Evolutionary conservation across 257 asterid genomes (phyloP), one percentile per base, ranked within the genome.

Genomic region (Gynochthodes officinalis): DNA sequence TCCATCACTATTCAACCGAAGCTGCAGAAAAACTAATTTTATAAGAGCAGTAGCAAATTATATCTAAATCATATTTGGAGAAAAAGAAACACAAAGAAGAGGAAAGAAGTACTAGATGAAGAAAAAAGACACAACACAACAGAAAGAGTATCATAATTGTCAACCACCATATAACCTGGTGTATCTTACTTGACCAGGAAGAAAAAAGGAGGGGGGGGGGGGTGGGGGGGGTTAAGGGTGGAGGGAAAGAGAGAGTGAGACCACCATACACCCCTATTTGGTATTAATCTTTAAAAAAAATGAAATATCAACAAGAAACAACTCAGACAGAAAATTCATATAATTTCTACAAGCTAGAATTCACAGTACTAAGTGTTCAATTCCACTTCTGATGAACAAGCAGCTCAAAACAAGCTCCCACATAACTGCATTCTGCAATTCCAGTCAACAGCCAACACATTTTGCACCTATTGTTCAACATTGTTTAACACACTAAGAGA

Each of bases 1-100:
- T 67, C 99, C 96, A 79, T 85, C 86, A 3, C 72, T 84, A 72
- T 85, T 88, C 95, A 94, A 79, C 75, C 95, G 96, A 82, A 94
- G 97, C 99, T 94, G 88, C 84, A 83, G 76, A 75, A 82, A 80
- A 52, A 70, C 69, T 44, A 75, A 63, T 63, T 55, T 2, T 23
- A 73, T 86, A 37, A 84, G 82, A 78, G 79, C 19, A 75, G 67
- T 35, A 50, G 63, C 28, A 59, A 50, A 54, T 25, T 44, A 12
- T 14, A 3, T 60, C 33, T 30, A 16, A 16, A 16, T 11, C 25
- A 63, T 43, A 27, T 21, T 48, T n/a, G 6, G 1, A 5, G 21
- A 32, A n/a, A 30, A 16, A 30, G 28, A 67, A 35, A 68, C 32
- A 49, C 16, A 2, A 23, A 23, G 44, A 2, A 46, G 33, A 33